Evolutionary conservation across 1,284 basidiomycete genomes (phyloP), one percentile per base, ranked within the genome.

Genomic region (Cutaneotrichosporon cavernicola): DNA sequence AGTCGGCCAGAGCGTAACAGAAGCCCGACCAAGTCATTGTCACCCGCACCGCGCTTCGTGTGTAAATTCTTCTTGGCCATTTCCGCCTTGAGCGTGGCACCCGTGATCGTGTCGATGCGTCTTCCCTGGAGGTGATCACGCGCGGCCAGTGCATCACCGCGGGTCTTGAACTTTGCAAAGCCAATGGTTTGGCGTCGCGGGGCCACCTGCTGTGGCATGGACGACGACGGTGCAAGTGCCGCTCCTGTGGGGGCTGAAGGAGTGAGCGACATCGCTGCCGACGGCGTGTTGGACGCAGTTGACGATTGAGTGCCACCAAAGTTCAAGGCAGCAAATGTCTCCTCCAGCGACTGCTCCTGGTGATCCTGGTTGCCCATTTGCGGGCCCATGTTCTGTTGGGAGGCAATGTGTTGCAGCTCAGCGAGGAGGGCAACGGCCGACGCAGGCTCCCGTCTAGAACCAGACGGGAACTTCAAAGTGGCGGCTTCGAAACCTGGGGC

Each of bases 21-120:
- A 65, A 71, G 71, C 57, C 69, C 78, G 57, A 76, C 77, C 64
- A 77, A 67, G 71, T 81, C 80, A 38, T 81, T 80, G 16, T 82
- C 78, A 1, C 80, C 76, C 13, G 86, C 86, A n/a, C 90, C 89
- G 49, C 92, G 84, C 81, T 94, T 95, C 26, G 93, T 97, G 77
- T 99, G 96, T 53, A 99, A 80, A 76, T 99, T 98, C 86, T 99
- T 99, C 87, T 99, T 99, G 46, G 96, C 96, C 92, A 99, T 97
- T 82, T 99, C 97, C 18, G 96, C 96, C 80, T 98, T 99, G 59
- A 99, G 81, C 1, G 96, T 90, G 8, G 91, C 89, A 10, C 94
- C 94, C 71, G 93, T 93, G 77, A 98, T 90, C n/a, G 90, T 87
- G 75, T 98, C 96, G 38, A 99, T 90, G 61, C 92, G 87, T 59